A percentile compares a stretch with the other conserved stretches of the same genome.
phyloP scores from a whole-genome alignment of 139 green algal genomes.

The Desmodesmus armatus region DNA sequence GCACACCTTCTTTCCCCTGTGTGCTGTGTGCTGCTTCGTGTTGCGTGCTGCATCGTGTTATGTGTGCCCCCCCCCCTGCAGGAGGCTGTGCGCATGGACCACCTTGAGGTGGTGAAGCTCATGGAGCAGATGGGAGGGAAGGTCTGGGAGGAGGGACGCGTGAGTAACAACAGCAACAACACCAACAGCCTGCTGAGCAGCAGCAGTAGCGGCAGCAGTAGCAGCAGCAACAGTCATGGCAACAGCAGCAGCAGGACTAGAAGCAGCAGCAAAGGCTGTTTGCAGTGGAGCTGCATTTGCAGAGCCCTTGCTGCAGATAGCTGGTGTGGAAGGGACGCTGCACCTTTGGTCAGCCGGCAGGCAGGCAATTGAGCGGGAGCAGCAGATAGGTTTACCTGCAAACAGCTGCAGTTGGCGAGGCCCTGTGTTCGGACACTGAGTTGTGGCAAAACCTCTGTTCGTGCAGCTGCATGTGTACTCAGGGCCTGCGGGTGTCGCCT shows the following conservation, averaged over 20 bases:
- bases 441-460: no score
- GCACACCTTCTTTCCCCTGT: neutral
- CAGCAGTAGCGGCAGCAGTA: neutral
- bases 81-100: constrained; percentile 87
- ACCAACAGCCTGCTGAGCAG: neutral
- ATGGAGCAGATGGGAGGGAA: constrained; percentile 72
- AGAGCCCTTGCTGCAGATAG: no score
- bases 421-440: no score
- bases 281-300: no score
- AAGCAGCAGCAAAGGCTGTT: neutral
- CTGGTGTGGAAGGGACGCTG: no score
- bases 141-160: constrained; percentile 71
- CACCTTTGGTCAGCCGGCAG: no score
- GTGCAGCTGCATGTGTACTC: no score
- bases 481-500: no score
- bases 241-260: neutral
- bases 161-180: constrained; percentile 34
- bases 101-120: constrained; percentile 81
- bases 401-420: no score
- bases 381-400: no score
- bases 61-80: constrained; percentile 44
- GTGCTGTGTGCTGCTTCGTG: neutral
- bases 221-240: neutral
- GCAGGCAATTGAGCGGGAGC: no score
- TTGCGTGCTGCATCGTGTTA: neutral